A percentile compares a stretch with the other conserved stretches of the same genome.
Conservation (phyloP, 495 filamentous ascomycete genomes). For the Neurospora sublineolata region DNA sequence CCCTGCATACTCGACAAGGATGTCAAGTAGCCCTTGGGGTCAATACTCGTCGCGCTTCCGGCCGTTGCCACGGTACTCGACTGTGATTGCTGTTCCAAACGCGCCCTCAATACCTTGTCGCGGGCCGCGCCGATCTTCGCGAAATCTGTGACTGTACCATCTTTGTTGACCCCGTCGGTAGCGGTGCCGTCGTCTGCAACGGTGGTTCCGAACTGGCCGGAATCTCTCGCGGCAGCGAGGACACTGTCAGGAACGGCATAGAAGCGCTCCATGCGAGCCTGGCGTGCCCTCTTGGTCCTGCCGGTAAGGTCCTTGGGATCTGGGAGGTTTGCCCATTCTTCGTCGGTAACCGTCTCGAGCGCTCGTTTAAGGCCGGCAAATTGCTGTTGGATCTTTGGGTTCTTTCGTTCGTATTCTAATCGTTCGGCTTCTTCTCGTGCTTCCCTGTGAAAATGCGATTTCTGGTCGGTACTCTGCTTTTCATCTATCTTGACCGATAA, state of each 20-base stretch:
- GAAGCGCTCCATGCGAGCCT: slow-evolving; percentile 72
- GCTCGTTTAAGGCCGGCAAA: slow-evolving; percentile 93
- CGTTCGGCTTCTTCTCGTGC: slow-evolving; percentile 80
- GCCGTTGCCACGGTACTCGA: slow-evolving; percentile 56
- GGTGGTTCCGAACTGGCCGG: slow-evolving; percentile 71
- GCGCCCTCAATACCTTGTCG: slow-evolving; percentile 84
- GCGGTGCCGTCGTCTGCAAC: slow-evolving; percentile 64
- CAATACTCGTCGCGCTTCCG: slow-evolving; percentile 83
- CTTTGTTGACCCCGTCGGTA: slow-evolving; percentile 38
- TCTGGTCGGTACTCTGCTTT: slow-evolving; percentile 69
- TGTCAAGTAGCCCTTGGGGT: slow-evolving; percentile 91
- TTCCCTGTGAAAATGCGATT: slow-evolving; percentile 68
- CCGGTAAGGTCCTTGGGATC: slow-evolving; percentile 95
- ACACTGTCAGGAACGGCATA: slow-evolving; percentile 98
- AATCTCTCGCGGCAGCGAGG: slow-evolving; percentile 70
- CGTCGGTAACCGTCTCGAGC: slow-evolving; percentile 77
- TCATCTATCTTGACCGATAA: slow-evolving; percentile 61
- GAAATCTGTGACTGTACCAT: slow-evolving; percentile 94
- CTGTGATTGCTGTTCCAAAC: slow-evolving; percentile 77
- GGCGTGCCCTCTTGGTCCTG: slow-evolving; percentile 73
- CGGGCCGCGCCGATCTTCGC: slow-evolving; percentile 93
- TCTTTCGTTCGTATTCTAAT: slow-evolving; percentile 90
- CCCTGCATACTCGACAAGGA: slow-evolving; percentile 70
- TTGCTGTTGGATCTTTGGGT: slow-evolving; percentile 97
- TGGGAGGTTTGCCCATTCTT: slow-evolving; percentile 91